A percentile compares a stretch with the other conserved stretches of the same genome.
Evolutionary conservation across 2,329 filamentous ascomycete species (phyloP).

Genomic region (Aspergillaceae sp.): DNA sequence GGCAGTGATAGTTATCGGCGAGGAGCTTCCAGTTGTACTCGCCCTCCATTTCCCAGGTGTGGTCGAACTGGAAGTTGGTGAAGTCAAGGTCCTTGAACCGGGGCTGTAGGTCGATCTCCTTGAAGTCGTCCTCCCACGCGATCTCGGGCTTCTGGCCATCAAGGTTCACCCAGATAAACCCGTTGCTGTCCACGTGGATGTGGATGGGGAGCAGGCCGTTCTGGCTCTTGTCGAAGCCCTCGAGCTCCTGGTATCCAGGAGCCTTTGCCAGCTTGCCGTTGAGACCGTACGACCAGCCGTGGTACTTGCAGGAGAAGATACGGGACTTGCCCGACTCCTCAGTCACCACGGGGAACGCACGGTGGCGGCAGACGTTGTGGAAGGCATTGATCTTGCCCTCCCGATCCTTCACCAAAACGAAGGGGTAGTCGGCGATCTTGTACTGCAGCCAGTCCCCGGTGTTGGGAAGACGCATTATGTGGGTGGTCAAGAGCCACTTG

Average conservation of each 20-base stretch:
- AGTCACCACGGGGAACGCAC: slow-evolving; percentile 50
- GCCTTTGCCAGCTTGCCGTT: slow-evolving; percentile 52
- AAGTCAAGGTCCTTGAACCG: slow-evolving; percentile 42
- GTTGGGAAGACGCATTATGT: slow-evolving; percentile 41
- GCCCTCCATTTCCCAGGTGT: slow-evolving; percentile 49
- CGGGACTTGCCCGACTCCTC: slow-evolving; percentile 40
- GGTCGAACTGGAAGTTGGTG: slow-evolving; percentile 49
- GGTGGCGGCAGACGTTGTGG: slow-evolving; percentile 54
- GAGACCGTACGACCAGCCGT: slow-evolving; percentile 53
- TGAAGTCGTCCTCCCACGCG: slow-evolving; percentile 47
- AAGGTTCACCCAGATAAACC: slow-evolving; percentile 54
- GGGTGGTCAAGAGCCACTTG: slow-evolving; percentile 39
- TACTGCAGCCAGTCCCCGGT: slow-evolving; percentile 50
- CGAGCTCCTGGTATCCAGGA: slow-evolving; percentile 47
- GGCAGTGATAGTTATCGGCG: slow-evolving; percentile 46
- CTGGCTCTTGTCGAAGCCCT: slow-evolving; percentile 47
- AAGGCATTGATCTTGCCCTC: slow-evolving; percentile 49
- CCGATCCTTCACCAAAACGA: slow-evolving; percentile 46
- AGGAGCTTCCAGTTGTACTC: slow-evolving; percentile 55
- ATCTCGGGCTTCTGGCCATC: slow-evolving; percentile 42
- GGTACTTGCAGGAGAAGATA: slow-evolving; percentile 52
- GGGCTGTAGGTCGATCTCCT: slow-evolving; percentile 39
- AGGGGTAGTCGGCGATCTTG: slow-evolving; percentile 49
- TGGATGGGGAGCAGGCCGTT: slow-evolving; percentile 50
- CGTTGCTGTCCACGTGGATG: slow-evolving; percentile 44